Percentiles rank a stretch among this genome's conserved stretches.
Conservation (phyloP, 179 eudicot species). For the Camellia oleifera region DNA sequence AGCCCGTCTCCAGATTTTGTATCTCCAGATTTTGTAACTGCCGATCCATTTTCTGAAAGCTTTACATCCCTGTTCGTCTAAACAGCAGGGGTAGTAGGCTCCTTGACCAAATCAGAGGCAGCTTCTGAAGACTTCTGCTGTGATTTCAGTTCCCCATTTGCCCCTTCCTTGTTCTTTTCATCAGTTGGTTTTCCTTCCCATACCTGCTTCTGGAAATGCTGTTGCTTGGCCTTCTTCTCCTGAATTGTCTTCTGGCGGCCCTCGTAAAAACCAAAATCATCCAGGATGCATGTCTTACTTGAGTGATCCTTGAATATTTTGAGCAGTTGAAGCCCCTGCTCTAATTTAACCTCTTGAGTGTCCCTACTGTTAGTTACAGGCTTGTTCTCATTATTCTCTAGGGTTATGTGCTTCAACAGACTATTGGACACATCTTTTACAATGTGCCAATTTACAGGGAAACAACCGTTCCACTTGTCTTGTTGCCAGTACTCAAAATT, state of each 20-base stretch:
- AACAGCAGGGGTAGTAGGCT: slow-evolving; percentile 3
- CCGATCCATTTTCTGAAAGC: slow-evolving; percentile 17
- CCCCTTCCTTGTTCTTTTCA: slow-evolving; percentile 36
- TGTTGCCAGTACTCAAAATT: too few species aligned
- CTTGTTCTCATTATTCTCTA: too few species aligned
- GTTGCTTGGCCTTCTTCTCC: slow-evolving; percentile 84
- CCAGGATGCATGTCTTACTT: slow-evolving; percentile 72
- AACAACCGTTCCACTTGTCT: too few species aligned
- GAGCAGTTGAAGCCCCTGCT: slow-evolving; percentile 72
- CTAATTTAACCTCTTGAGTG: slow-evolving; percentile 95
- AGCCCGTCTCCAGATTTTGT: slow-evolving; percentile 14
- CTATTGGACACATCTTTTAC: too few species aligned
- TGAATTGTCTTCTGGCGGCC: slow-evolving; percentile 70
- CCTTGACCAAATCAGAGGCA: slow-evolving; percentile 22
- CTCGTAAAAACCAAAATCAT: slow-evolving; percentile 89
- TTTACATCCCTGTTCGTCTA: slow-evolving; percentile 29
- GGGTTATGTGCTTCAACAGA: too few species aligned
- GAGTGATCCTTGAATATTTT: slow-evolving; percentile 70
- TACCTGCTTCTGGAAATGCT: slow-evolving; percentile 63
- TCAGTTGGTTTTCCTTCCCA: slow-evolving; percentile 49
- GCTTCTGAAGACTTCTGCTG: slow-evolving; percentile 27
- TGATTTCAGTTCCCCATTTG: slow-evolving; percentile 31
- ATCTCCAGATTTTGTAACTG: neutral
- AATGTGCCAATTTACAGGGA: too few species aligned
- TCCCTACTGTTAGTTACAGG: slow-evolving; percentile 90